Evolutionary conservation across 2,329 filamentous ascomycete genomes (phyloP).

Genomic region (Emericellopsis atlantica): DNA sequence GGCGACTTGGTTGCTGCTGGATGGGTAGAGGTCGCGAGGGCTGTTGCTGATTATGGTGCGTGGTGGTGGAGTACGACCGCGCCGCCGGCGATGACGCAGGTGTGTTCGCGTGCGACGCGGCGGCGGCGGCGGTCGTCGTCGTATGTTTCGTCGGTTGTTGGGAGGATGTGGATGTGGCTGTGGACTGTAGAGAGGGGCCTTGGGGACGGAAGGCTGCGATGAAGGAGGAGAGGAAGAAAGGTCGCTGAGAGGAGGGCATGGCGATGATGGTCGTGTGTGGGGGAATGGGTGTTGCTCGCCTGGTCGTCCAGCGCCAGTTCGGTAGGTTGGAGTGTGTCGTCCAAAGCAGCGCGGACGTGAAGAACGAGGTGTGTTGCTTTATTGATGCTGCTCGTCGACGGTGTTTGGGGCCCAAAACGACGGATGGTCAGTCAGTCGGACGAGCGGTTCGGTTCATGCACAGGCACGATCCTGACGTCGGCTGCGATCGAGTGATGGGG

Average conservation of each 20-base stretch:
- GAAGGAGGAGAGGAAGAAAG: constrained; percentile 44
- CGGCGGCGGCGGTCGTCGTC: background rate
- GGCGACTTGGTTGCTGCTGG: constrained; percentile 17
- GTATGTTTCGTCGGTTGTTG: constrained; percentile 23
- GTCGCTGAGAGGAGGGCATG: constrained; percentile 39
- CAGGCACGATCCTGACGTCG: too few relatives aligned
- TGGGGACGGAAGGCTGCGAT: constrained; percentile 42
- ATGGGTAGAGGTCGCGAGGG: constrained; percentile 24
- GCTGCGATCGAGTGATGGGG: too few relatives aligned
- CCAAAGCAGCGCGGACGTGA: too few relatives aligned
- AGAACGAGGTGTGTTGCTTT: too few relatives aligned
- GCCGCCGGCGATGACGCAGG: constrained; percentile 7
- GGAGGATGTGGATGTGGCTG: constrained; percentile 13
- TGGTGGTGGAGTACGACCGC: constrained; percentile 6
- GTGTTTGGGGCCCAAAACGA: too few relatives aligned
- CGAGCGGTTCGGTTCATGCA: too few relatives aligned
- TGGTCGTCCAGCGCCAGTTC: too few relatives aligned
- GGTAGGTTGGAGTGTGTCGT: too few relatives aligned
- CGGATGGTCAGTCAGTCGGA: too few relatives aligned
- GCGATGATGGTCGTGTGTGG: background rate
- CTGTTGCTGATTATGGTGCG: constrained; percentile 8
- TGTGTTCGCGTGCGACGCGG: constrained; percentile 11
- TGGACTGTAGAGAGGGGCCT: constrained; percentile 18
- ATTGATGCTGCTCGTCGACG: too few relatives aligned
- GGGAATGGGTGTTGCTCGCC: too few relatives aligned